A percentile compares a stretch with the other conserved stretches of the same genome.
These are phyloP conservation scores for Malus hybrid DNA, from an alignment of 331 rosid species.

Conservation along the genomic window DNA sequence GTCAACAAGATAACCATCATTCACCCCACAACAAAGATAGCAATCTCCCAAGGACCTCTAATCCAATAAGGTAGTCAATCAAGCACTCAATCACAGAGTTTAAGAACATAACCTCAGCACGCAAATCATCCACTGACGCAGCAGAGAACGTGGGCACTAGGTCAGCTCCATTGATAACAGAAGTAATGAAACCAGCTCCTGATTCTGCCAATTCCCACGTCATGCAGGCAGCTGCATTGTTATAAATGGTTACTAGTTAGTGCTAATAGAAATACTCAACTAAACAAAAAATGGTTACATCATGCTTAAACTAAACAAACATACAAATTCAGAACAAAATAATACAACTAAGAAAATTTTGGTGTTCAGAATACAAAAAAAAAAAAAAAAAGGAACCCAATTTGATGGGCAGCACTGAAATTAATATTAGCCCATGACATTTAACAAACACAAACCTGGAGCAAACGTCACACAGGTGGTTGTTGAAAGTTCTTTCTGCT, in stretches of 20 bases:
- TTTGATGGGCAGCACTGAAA: background rate
- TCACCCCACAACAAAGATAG: background rate
- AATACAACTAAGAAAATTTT: background rate
- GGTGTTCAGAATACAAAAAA: background rate
- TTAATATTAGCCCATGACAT: background rate
- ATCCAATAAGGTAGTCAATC: background rate
- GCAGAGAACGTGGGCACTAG: constrained; percentile 95
- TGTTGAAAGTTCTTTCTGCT: constrained; percentile 71
- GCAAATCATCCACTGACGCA: constrained; percentile 91
- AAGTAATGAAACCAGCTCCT: constrained; percentile 65
- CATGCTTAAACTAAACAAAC: background rate
- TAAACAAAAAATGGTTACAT: background rate
- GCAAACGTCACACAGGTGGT: constrained; percentile 84
- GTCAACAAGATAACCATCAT: background rate
- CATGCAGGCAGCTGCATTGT: constrained; percentile 90
- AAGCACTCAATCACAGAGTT: background rate
- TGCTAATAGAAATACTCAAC: background rate
- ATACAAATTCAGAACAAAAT: constrained; percentile 9
- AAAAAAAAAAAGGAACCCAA: background rate
- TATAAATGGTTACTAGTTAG: constrained; percentile 25
- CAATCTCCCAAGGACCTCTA: background rate
- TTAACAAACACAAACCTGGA: constrained; percentile 53
- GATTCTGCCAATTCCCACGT: constrained; percentile 98
- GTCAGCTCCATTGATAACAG: constrained; percentile 90
- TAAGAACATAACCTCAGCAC: constrained; percentile 62